Conservation (phyloP, 2,329 filamentous ascomycete genomes). For the Coniochaeta ligniaria region DNA sequence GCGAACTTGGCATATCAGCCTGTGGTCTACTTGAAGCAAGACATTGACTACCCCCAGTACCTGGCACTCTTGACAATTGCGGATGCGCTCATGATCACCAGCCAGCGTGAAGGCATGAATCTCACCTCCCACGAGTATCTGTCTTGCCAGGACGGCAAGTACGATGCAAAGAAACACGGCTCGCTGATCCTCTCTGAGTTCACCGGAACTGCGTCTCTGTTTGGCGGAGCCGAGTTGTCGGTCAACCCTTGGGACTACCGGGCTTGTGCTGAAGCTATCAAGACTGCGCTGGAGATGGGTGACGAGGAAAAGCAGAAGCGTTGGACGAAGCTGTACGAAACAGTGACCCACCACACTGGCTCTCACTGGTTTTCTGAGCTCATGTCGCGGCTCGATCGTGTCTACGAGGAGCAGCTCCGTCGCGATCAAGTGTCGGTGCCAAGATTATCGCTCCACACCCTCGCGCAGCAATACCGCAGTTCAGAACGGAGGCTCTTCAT, state of each 20-base stretch:
- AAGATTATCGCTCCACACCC: constrained; percentile 62
- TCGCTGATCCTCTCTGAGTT: constrained; percentile 93
- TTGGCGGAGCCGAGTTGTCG: constrained; percentile 70
- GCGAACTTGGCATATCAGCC: constrained; percentile 89
- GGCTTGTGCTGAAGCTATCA: constrained; percentile 80
- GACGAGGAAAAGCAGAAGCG: constrained; percentile 65
- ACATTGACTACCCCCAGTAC: constrained; percentile 88
- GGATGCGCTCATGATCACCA: constrained; percentile 89
- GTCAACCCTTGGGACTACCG: constrained; percentile 96
- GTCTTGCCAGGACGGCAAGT: constrained; percentile 81
- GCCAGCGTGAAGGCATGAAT: constrained; percentile 95
- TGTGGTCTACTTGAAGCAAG: constrained; percentile 88
- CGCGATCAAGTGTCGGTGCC: constrained; percentile 84
- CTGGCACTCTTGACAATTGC: constrained; percentile 85
- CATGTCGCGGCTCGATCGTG: constrained; percentile 60
- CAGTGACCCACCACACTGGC: constrained; percentile 76
- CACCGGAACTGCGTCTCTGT: constrained; percentile 83
- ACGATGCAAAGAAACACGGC: constrained; percentile 66
- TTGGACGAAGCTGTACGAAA: constrained; percentile 66
- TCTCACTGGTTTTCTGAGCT: constrained; percentile 81
- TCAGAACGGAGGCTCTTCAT: constrained; percentile 73
- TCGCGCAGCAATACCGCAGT: constrained; percentile 59
- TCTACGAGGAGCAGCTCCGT: constrained; percentile 76
- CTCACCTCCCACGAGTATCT: constrained; percentile 91
- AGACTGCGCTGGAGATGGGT: constrained; percentile 72